Evolutionary conservation across 169 alveolate genomes (phyloP), one percentile per base, ranked within the genome.

Genomic region (Neospora caninum): DNA sequence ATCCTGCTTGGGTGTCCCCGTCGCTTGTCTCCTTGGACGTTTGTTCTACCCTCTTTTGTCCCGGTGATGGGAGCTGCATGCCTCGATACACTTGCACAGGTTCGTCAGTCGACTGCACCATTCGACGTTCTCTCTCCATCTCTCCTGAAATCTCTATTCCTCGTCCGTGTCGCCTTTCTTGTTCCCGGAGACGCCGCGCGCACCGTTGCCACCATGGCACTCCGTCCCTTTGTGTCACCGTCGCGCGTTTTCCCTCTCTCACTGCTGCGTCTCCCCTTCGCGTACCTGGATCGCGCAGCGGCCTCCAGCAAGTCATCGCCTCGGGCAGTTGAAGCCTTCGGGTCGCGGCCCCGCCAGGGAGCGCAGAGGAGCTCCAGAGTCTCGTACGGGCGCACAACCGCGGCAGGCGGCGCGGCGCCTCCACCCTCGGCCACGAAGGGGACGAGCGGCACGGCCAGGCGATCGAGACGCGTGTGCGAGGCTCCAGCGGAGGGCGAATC

Each of bases 321-420:
- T 4, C 2, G 9, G 86, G 45, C 18, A 25, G 86, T 4, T 7
- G 25, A 9, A 1, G 4, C 73, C 73, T 29, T 22, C 73, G 25
- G 31, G n/a, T 27, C n/a, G 39, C 86, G 39, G 0, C 27, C 45
- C 9, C 39, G 86, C 7, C 49, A n/a, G 13, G 34, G 39, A 70
- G 83, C 83, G 86, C 86, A 78, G 86, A 78, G 45, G 18, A 78
- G 43, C 49, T 78, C 39, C 45, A 78, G 86, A 78, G 86, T 36
- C 45, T 36, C 49, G 45, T n/a, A 78, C 27, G 86, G 86, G 1
- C 39, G 86, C 7, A 78, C 31, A n/a, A 38, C 31, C 45, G 86
- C n/a, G 34, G 20, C 31, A 64, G 73, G 73, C 73, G 34, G 34
- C 73, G 73, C 73, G n/a, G 73, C 58, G 20, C 4, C 34, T 64